Percentiles rank a stretch among this genome's conserved stretches.
Conservation (phyloP, 768 basidiomycete species). For the Suillus placidus region DNA sequence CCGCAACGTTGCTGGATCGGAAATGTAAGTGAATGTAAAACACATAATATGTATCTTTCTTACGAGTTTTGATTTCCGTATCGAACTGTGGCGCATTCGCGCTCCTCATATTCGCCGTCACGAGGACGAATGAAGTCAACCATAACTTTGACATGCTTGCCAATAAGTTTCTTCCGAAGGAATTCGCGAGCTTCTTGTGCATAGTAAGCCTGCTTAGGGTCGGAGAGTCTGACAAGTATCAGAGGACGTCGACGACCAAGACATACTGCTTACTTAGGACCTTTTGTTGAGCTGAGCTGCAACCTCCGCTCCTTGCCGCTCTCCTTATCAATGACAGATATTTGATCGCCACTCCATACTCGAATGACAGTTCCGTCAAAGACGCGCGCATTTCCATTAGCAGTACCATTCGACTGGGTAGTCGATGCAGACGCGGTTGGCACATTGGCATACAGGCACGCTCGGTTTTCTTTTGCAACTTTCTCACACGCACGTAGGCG, state of each 20-base stretch:
- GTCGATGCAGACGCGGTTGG: constrained; percentile 38
- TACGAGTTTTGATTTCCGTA: constrained; percentile 82
- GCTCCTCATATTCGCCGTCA: constrained; percentile 93
- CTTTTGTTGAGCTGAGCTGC: constrained; percentile 87
- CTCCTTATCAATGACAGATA: constrained; percentile 79
- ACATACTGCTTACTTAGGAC: constrained; percentile 64
- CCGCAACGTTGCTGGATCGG: constrained; percentile 76
- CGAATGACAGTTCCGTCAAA: constrained; percentile 87
- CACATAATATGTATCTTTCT: constrained; percentile 24
- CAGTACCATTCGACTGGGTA: constrained; percentile 50
- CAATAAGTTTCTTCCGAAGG: constrained; percentile 88
- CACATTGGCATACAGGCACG: constrained; percentile 67
- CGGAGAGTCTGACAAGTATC: constrained; percentile 60
- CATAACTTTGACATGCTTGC: constrained; percentile 80
- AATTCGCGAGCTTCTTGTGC: constrained; percentile 94
- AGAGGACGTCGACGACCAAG: constrained; percentile 1
- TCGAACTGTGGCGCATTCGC: constrained; percentile 88
- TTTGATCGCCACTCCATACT: constrained; percentile 91
- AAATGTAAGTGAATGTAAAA: constrained; percentile 13
- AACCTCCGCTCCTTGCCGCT: constrained; percentile 76
- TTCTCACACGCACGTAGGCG: constrained; percentile 84
- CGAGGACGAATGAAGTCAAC: constrained; percentile 90
- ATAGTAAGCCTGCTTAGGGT: constrained; percentile 84
- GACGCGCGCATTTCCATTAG: constrained; percentile 47
- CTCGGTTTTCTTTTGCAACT: constrained; percentile 73